These are phyloP conservation scores for Escallonia rubra DNA, from an alignment of 129 eudicot species.

Conservation along the genomic window DNA sequence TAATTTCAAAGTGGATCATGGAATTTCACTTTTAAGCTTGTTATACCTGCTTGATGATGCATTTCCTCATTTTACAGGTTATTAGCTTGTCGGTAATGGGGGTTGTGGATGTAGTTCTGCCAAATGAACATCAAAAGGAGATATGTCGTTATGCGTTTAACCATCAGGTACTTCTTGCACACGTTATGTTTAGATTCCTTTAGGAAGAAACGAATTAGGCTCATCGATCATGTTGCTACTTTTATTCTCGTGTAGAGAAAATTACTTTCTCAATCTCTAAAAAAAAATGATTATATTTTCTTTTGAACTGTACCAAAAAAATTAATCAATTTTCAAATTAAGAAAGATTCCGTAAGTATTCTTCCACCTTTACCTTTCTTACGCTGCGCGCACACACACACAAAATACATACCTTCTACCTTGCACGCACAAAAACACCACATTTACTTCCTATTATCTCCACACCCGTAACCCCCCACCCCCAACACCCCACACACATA, in stretches of 20 bases:
- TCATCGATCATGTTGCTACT: not conserved
- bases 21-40: too few species aligned
- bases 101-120: conserved; percentile 19
- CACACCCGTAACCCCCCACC: too few species aligned
- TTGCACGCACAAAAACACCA: too few species aligned
- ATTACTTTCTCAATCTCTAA: not conserved
- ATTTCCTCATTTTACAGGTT: conserved; percentile 17
- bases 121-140: conserved; percentile 33
- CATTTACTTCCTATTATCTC: too few species aligned
- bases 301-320: not conserved
- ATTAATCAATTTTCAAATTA: too few species aligned
- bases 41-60: too few species aligned
- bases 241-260: not conserved
- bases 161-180: conserved; percentile 42
- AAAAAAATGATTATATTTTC: not conserved
- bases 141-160: conserved; percentile 50
- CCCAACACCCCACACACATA: too few species aligned
- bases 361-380: not conserved
- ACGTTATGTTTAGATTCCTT: not conserved
- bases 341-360: not conserved
- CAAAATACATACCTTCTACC: too few species aligned
- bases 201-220: not conserved
- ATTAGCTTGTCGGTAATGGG: conserved; percentile 43
- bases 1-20: too few species aligned
- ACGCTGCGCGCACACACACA: too few species aligned